phyloP scores from a whole-genome alignment of 352 stramenopile species.

The Phytophthora hybrid region DNA sequence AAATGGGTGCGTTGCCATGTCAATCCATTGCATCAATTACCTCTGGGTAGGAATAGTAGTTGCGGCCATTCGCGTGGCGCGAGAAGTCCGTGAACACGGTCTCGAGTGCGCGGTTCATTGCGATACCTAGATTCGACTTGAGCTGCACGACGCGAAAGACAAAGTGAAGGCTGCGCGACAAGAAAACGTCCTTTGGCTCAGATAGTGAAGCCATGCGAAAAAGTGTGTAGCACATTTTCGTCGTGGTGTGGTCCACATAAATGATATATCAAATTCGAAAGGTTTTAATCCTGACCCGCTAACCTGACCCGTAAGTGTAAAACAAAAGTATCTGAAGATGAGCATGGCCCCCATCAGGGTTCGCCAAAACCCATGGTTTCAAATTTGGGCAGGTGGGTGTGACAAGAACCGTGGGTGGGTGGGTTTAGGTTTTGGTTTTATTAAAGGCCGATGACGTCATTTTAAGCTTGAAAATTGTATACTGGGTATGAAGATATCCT shows the following conservation, averaged over 20 bases:
- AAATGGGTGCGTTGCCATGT: not conserved
- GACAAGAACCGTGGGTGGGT: no score
- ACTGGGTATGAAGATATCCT: no score
- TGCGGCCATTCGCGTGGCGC: constrained; percentile 44
- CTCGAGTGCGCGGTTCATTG: constrained; percentile 79
- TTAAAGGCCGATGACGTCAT: no score
- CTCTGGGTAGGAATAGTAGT: constrained; percentile 75
- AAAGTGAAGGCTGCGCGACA: constrained; percentile 22
- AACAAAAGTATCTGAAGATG: not conserved
- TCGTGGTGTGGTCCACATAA: not conserved
- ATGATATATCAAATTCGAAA: not conserved
- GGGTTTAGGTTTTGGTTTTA: no score
- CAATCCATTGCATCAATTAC: constrained; percentile 23
- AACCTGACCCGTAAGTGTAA: not conserved
- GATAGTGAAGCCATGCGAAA: constrained; percentile 27
- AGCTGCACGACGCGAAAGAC: constrained; percentile 5
- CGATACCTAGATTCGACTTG: constrained; percentile 1
- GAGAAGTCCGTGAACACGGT: constrained; percentile 71
- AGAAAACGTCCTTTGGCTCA: constrained; percentile 19
- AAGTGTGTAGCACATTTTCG: not conserved
- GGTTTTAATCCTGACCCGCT: no score
- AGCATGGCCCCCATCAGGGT: no score
- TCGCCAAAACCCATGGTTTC: no score
- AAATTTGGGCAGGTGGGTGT: no score
- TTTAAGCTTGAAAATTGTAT: no score